Base-by-base conservation (phyloP, 2,329 filamentous ascomycete genomes). In the Fusarium coicis region DNA sequence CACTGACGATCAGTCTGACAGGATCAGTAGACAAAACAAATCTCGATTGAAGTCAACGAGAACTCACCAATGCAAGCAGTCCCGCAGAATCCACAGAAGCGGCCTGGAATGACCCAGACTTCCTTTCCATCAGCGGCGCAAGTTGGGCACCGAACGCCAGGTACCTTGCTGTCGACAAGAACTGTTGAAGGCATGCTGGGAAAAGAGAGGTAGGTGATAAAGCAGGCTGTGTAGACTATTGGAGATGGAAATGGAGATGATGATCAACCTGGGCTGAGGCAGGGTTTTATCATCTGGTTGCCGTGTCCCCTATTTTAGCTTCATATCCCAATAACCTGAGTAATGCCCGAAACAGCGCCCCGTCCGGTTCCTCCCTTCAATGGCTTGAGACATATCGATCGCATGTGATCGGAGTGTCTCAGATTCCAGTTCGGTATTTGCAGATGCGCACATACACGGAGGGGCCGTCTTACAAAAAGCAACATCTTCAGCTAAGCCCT, bases 71-170 rank as follows among this genome's bases (percentile, higher is more conserved):
- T 5, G 12, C 53, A 56, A 26, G 53, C 28, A 19, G 53, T 56
- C 8, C 53, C 53, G 28, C 53, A 56, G 7, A 15, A 9, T 6
- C 53, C 53, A 32, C 53, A 56, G n/a, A 0, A 44, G 26, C 53
- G 53, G 16, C 53, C 53, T 19, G 53, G 53, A 34, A 56, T 56
- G 4, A 56, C 53, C 53, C 53, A 56, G 16, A 56, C 39, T 34
- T 56, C 53, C 2, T 56, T 14, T 16, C 53, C 53, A 7, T 14
- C 37, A 5, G 28, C 18, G 3, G 39, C 39, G n/a, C 53, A 56
- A 16, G 37, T 56, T 0, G 53, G 53, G 37, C 53, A 56, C n/a
- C 53, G 37, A 19, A 56, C 39, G 12, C 53, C 53, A 16, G 53
- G 53, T 18, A 56, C 12, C 26, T 54, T 54, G 10, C 19, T 28